Percentiles rank a stretch among this genome's conserved stretches.
Evolutionary conservation across 225 moss, liverwort and hornwort genomes (phyloP).

Genomic region (Antitrichia curtipendula): DNA sequence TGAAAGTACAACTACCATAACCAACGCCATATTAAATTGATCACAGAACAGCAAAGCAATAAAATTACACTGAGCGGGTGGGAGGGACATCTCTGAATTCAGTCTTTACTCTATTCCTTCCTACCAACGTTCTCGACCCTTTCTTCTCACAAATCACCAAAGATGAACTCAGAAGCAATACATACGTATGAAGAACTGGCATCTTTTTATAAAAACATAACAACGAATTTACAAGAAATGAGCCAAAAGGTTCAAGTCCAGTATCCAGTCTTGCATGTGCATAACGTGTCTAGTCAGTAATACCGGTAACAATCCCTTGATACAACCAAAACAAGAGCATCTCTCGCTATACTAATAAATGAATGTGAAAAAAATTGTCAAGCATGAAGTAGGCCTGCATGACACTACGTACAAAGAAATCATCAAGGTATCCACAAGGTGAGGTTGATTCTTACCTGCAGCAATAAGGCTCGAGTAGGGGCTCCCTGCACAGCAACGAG

Average conservation of each 20-base stretch:
- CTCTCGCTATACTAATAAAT: not conserved
- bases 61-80: not conserved
- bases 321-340: not conserved
- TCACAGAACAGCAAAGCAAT: not conserved
- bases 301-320: not conserved
- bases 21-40: not conserved
- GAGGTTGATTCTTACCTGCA: conserved; percentile 29
- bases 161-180: not conserved
- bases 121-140: not conserved
- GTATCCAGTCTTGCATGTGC: not conserved
- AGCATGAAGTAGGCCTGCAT: not conserved
- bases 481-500: conserved; percentile 20
- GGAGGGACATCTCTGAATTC: not conserved
- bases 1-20: not conserved
- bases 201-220: not conserved
- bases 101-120: not conserved
- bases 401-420: not conserved
- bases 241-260: not conserved
- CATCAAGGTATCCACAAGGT: not conserved
- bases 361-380: not conserved
- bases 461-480: conserved; percentile 7
- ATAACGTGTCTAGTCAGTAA: not conserved
- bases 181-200: not conserved
- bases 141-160: not conserved
- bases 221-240: not conserved